Base-by-base conservation (phyloP, 2,329 filamentous ascomycete genomes). In the Fusarium haematococcum region DNA sequence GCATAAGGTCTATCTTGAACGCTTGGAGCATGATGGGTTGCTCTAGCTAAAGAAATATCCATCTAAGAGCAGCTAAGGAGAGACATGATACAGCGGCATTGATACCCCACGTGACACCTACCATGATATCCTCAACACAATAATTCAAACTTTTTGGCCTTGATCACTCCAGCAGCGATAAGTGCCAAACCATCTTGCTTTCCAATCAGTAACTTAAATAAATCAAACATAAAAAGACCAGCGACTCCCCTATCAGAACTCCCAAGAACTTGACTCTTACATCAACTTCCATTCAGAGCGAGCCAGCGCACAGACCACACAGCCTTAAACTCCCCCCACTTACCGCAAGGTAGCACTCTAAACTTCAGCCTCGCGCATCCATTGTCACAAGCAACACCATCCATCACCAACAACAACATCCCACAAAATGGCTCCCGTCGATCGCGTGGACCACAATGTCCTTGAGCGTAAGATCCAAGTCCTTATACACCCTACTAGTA, bases 371-470 rank as follows among this genome's bases (percentile, higher is more conserved):
- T 65, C 58, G 65, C 67, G 39, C 54, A 39, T 33, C n/a, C 68
- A 63, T 37, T 67, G 50, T 39, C 27, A 39, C 45, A 60, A 67
- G n/a, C 54, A 61, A 57, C 20, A 27, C 10, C n/a, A 52, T 25
- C 18, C 50, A 35, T 33, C 58, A 25, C 9, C 20, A 52, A 63
- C 48, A 18, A 35, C 43, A 6, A n/a, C 10, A 27, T 43, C 56
- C 18, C 8, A 33, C 35, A 74, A 52, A 68, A 86, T 86, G 85
- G 84, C 85, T 48, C 85, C 85, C 30, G 81, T 86, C 56, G 83
- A 84, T 56, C 77, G 78, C 41, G 76, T 82, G 57, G 80, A 84
- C 65, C 83, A 85, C 67, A 79, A 81, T 67, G 79, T 71, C 27
- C 77, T 86, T 63, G 84, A 86, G 82, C 83, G 84, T 84, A 78